phyloP scores from a whole-genome alignment of 768 basidiomycete species.

The Boletus vermiculosoides region DNA sequence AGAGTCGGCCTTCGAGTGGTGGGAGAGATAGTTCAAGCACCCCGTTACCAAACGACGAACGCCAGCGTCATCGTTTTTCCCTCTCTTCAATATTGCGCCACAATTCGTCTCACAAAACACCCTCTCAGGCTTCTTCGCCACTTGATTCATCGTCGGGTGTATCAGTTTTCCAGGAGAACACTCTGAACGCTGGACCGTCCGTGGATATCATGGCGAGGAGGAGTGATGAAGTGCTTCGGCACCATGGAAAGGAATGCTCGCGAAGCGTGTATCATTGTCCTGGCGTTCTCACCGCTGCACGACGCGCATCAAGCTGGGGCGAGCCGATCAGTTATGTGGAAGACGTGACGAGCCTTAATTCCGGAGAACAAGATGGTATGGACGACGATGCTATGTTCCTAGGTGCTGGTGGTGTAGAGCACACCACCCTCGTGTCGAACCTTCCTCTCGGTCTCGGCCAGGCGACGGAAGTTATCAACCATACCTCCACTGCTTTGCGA shows the following conservation, averaged over 20 bases:
- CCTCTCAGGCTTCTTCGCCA: constrained; percentile 31
- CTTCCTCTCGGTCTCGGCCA: constrained; percentile 35
- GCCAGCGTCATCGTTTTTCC: constrained; percentile 31
- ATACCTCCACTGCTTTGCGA: constrained; percentile 18
- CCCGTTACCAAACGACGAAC: constrained; percentile 24
- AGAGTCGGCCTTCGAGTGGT: constrained; percentile 28
- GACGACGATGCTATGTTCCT: constrained; percentile 55
- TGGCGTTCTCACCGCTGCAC: constrained; percentile 42
- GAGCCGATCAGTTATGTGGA: constrained; percentile 43
- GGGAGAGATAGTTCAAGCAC: constrained; percentile 21
- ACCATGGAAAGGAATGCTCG: constrained; percentile 27
- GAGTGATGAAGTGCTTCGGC: constrained; percentile 48
- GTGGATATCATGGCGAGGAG: constrained; percentile 27
- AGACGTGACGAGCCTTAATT: constrained; percentile 44
- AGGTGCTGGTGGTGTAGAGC: constrained; percentile 48
- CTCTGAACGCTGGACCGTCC: constrained; percentile 15
- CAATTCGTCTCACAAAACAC: constrained; percentile 19
- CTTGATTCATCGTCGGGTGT: constrained; percentile 33
- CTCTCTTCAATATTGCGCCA: constrained; percentile 30
- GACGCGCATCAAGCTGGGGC: constrained; percentile 68
- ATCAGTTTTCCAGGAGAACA: constrained; percentile 27
- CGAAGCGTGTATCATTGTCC: constrained; percentile 27
- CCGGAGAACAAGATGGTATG: constrained; percentile 43
- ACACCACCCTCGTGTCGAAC: constrained; percentile 34
- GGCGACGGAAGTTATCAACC: constrained; percentile 22